These are phyloP conservation scores for Hericium rajendrae DNA, from an alignment of 768 basidiomycete genomes.

Conservation along the genomic window DNA sequence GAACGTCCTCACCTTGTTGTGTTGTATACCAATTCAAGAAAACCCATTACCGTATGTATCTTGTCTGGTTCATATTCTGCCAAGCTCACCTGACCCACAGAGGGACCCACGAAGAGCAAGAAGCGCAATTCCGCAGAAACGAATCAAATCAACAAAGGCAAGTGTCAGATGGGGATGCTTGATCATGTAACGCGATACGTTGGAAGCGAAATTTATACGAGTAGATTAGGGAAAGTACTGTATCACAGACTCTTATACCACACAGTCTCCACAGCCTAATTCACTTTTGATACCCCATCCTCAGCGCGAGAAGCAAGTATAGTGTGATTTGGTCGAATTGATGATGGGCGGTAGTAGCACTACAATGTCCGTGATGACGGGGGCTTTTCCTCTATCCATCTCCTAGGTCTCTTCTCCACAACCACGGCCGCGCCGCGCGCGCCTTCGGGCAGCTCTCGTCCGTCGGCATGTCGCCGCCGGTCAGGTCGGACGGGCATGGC, in stretches of 20 bases:
- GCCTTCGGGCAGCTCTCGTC: constrained; percentile 19
- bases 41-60: constrained; percentile 41
- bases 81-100: constrained; percentile 23
- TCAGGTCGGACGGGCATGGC: constrained; percentile 64
- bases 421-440: constrained; percentile 18
- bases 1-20: constrained; percentile 57
- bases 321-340: background rate
- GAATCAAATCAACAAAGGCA: background rate
- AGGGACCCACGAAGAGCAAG: constrained; percentile 54
- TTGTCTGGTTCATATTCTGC: background rate
- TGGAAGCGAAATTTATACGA: background rate
- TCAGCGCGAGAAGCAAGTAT: background rate
- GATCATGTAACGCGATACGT: background rate
- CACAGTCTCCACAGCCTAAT: background rate
- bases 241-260: background rate
- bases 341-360: background rate
- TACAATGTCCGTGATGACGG: constrained; percentile 5
- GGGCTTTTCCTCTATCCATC: constrained; percentile 75
- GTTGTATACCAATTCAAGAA: constrained; percentile 69
- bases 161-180: background rate
- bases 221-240: background rate
- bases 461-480: constrained; percentile 51
- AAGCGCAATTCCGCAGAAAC: constrained; percentile 36
- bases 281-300: background rate
- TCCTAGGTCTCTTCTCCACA: constrained; percentile 54